phyloP scores from a whole-genome alignment of 805 yeast species.

The Candida loeiensis region DNA sequence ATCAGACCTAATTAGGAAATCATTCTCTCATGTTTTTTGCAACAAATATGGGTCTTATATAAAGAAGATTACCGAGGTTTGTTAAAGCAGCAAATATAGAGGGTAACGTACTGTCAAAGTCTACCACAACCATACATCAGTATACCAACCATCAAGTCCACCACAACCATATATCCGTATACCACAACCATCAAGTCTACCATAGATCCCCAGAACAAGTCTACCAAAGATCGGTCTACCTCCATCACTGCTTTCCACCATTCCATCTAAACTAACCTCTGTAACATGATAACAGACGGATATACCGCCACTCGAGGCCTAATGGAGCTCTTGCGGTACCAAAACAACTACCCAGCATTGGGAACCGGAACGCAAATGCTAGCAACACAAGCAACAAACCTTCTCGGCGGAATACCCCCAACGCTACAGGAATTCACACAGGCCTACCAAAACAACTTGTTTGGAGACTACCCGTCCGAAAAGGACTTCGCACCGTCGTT shows the following conservation, averaged over 20 bases:
- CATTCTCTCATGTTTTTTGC: not conserved
- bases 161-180: too few relatives aligned
- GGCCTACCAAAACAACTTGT: conserved; percentile 45
- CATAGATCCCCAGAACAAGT: too few relatives aligned
- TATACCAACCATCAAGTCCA: too few relatives aligned
- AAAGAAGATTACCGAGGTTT: too few relatives aligned
- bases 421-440: conserved; percentile 34
- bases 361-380: conserved; percentile 29
- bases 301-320: conserved; percentile 30
- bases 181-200: too few relatives aligned
- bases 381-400: conserved; percentile 27
- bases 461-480: conserved; percentile 59
- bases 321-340: conserved; percentile 26
- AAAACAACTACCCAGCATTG: conserved; percentile 28
- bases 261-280: not conserved
- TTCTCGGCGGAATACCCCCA: conserved; percentile 42
- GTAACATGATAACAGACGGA: not conserved
- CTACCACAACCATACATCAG: too few relatives aligned
- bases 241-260: too few relatives aligned
- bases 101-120: too few relatives aligned
- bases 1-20: conserved; percentile 1
- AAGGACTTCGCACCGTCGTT: conserved; percentile 59
- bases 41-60: too few relatives aligned
- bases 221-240: too few relatives aligned
- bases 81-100: too few relatives aligned